Conservation (phyloP, 768 basidiomycete species). For the Tricholomella constricta region DNA sequence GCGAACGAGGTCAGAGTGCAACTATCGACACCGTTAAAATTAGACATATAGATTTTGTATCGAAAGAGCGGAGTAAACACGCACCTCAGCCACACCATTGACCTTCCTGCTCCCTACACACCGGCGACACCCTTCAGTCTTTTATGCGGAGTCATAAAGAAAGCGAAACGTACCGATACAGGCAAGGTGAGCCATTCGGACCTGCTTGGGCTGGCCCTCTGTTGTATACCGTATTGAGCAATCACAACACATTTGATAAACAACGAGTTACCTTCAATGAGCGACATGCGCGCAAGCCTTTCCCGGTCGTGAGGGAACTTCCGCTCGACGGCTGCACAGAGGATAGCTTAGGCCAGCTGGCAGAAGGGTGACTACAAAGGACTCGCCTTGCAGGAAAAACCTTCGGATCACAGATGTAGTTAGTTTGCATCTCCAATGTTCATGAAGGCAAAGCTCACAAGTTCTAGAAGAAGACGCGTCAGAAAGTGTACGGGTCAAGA, state of each 20-base stretch:
- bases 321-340: conserved; percentile 70
- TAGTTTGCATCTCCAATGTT: not conserved
- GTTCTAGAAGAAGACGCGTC: conserved; percentile 38
- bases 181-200: conserved; percentile 91
- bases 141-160: conserved; percentile 11
- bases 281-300: conserved; percentile 79
- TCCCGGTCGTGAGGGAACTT: conserved; percentile 89
- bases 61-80: not conserved
- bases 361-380: not conserved
- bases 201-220: conserved; percentile 86
- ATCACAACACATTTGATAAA: not conserved
- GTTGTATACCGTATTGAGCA: not conserved
- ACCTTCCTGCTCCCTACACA: conserved; percentile 80
- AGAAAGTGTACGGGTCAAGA: not conserved
- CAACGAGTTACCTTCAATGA: conserved; percentile 73
- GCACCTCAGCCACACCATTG: conserved; percentile 93
- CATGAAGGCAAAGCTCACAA: conserved; percentile 36
- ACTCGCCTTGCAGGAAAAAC: conserved; percentile 71
- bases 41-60: not conserved
- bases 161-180: conserved; percentile 62
- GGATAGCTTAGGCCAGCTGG: not conserved
- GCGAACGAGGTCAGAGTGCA: conserved; percentile 88
- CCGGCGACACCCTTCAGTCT: too few relatives aligned
- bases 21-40: conserved; percentile 35
- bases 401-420: conserved; percentile 25